These are phyloP conservation scores for Stereocaulon alpinum DNA, from an alignment of 495 filamentous ascomycete species.

Conservation along the genomic window DNA sequence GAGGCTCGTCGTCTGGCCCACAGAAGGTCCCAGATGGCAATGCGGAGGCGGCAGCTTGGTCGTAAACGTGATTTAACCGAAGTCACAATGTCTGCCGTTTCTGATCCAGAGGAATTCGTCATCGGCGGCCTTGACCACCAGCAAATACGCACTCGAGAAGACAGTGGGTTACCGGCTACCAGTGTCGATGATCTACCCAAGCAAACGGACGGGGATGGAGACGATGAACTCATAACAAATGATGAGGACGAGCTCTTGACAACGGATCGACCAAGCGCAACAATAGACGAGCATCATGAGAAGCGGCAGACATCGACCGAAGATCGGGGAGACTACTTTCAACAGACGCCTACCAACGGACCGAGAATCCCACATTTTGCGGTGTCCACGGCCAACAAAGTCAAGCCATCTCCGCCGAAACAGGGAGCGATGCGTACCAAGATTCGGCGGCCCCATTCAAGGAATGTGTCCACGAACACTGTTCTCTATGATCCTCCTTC, in stretches of 20 bases:
- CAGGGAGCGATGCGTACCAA: constrained; percentile 6
- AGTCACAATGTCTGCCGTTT: constrained; percentile 41
- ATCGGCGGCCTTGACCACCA: constrained; percentile 7
- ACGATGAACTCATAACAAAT: constrained; percentile 81
- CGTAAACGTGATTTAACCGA: constrained; percentile 41
- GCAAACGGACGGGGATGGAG: constrained; percentile 72
- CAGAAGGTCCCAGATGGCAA: constrained; percentile 23
- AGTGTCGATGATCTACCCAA: constrained; percentile 30
- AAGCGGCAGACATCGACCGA: constrained; percentile 7
- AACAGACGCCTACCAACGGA: constrained; percentile 21
- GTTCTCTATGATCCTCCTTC: constrained; percentile 56
- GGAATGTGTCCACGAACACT: constrained; percentile 67
- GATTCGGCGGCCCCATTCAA: constrained; percentile 37
- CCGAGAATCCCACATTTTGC: constrained; percentile 24
- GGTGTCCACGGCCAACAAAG: constrained; percentile 15
- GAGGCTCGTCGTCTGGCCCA: constrained; percentile 36
- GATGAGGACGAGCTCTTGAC: constrained; percentile 47
- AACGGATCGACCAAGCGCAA: constrained; percentile 24
- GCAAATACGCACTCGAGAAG: not conserved
- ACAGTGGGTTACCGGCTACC: constrained; percentile 13
- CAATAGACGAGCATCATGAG: constrained; percentile 29
- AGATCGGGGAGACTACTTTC: constrained; percentile 37
- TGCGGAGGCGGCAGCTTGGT: constrained; percentile 27
- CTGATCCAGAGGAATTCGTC: constrained; percentile 47
- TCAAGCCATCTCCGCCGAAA: constrained; percentile 20